Evolutionary conservation across 106 monocot species (phyloP).

Genomic region (Vanilla planifolia): DNA sequence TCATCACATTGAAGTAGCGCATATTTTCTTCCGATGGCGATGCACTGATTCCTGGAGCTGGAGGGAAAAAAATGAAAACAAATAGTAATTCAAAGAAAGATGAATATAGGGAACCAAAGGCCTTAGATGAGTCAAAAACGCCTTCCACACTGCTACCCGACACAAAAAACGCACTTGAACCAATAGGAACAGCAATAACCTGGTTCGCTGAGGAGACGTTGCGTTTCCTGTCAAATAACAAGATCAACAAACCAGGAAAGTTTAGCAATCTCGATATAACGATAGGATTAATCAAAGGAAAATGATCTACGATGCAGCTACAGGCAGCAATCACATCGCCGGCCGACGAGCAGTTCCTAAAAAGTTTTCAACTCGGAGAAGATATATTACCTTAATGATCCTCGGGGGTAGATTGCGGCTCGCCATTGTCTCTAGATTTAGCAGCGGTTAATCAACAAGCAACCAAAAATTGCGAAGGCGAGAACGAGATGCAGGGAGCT

Average conservation of each 20-base stretch:
- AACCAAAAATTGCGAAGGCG: no score
- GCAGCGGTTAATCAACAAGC: no score
- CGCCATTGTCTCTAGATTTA: constrained; percentile 36
- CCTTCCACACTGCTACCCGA: background rate
- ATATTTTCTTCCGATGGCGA: constrained; percentile 97
- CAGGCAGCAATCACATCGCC: background rate
- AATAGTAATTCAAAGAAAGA: no score
- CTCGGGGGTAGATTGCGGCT: constrained; percentile 78
- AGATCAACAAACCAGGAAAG: background rate
- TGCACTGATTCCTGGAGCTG: constrained; percentile 95
- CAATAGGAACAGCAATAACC: constrained; percentile 22
- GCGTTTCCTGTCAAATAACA: constrained; percentile 56
- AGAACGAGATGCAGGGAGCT: no score
- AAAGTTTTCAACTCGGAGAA: constrained; percentile 2
- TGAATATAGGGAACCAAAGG: constrained; percentile 1
- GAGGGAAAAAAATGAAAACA: constrained; percentile 7
- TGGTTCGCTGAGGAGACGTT: constrained; percentile 91
- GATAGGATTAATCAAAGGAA: background rate
- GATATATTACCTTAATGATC: constrained; percentile 70
- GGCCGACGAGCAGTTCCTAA: background rate
- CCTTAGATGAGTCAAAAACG: background rate
- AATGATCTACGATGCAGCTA: background rate
- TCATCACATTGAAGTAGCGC: constrained; percentile 96
- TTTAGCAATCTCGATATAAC: background rate
- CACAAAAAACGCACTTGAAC: background rate